phyloP scores from a whole-genome alignment of 2,329 filamentous ascomycete species.

The Intubia oerlemansii region DNA sequence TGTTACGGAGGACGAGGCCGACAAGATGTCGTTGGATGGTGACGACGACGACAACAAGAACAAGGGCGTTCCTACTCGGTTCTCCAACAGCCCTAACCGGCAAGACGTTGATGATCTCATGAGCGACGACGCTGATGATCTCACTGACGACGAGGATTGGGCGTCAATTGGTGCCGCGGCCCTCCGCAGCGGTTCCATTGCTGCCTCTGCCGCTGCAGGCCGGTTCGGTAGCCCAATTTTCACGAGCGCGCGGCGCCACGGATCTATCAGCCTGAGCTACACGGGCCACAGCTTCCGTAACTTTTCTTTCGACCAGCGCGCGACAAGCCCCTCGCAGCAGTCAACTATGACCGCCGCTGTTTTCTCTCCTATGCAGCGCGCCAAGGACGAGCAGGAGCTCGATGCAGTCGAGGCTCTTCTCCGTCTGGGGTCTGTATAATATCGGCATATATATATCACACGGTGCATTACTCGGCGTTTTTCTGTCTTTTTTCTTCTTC shows the following conservation, averaged over 20 bases:
- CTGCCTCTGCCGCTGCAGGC: constrained; percentile 25
- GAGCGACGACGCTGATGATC: constrained; percentile 60
- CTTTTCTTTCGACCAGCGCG: constrained; percentile 26
- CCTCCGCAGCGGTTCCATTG: constrained; percentile 47
- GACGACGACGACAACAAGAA: constrained; percentile 45
- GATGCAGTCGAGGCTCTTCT: constrained; percentile 67
- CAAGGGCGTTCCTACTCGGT: too few species aligned
- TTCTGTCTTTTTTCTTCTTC: constrained; percentile 2
- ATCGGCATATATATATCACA: constrained; percentile 17
- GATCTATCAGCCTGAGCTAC: constrained; percentile 18
- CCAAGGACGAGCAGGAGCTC: constrained; percentile 51
- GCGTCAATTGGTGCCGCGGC: constrained; percentile 71
- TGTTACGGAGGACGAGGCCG: constrained; percentile 68
- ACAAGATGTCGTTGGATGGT: constrained; percentile 79
- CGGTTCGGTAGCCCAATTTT: constrained; percentile 25
- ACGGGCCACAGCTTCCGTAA: constrained; percentile 16
- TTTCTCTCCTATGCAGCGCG: constrained; percentile 28
- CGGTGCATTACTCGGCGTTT: constrained; percentile 33
- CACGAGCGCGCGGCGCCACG: constrained; percentile 27
- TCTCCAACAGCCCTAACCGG: too few species aligned
- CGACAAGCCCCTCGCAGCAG: constrained; percentile 23
- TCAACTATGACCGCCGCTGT: constrained; percentile 11
- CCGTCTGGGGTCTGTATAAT: constrained; percentile 59
- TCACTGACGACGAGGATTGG: constrained; percentile 95
- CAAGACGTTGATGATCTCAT: too few species aligned